Evolutionary conservation across 805 yeast genomes (phyloP).

Genomic region (Brettanomyces bruxellensis): DNA sequence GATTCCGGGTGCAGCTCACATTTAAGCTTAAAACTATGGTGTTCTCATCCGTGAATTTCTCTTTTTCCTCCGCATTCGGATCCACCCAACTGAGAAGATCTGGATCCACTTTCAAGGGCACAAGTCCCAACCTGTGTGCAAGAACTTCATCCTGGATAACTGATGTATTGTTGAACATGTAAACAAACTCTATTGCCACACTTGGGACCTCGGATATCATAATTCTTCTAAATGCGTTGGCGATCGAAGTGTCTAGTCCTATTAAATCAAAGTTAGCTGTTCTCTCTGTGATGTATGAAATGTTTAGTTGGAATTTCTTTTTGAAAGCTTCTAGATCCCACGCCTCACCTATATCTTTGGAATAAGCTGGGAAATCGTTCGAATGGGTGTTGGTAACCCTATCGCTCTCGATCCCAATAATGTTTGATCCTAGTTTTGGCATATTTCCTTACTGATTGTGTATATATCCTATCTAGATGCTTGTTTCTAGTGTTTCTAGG

Average conservation of each 20-base stretch:
- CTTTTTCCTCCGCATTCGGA: conserved; percentile 49
- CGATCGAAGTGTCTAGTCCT: conserved; percentile 82
- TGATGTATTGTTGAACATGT: conserved; percentile 87
- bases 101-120: conserved; percentile 88
- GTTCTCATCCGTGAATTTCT: conserved; percentile 75
- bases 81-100: conserved; percentile 84
- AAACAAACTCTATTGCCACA: conserved; percentile 89
- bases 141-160: conserved; percentile 96
- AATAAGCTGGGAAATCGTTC: conserved; percentile 88
- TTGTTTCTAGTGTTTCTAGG: background rate
- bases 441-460: conserved; percentile 10
- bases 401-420: conserved; percentile 82
- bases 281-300: conserved; percentile 57
- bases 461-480: background rate
- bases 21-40: conserved; percentile 79
- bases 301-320: conserved; percentile 53
- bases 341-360: conserved; percentile 48
- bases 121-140: conserved; percentile 88
- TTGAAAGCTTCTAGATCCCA: conserved; percentile 85
- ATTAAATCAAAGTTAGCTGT: conserved; percentile 79
- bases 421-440: conserved; percentile 28
- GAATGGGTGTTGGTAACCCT: conserved; percentile 84
- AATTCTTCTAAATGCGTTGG: conserved; percentile 94
- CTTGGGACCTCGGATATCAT: conserved; percentile 97
- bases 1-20: conserved; percentile 76